Conservation (phyloP, 352 stramenopile species). For the Globisporangium perplexum region DNA sequence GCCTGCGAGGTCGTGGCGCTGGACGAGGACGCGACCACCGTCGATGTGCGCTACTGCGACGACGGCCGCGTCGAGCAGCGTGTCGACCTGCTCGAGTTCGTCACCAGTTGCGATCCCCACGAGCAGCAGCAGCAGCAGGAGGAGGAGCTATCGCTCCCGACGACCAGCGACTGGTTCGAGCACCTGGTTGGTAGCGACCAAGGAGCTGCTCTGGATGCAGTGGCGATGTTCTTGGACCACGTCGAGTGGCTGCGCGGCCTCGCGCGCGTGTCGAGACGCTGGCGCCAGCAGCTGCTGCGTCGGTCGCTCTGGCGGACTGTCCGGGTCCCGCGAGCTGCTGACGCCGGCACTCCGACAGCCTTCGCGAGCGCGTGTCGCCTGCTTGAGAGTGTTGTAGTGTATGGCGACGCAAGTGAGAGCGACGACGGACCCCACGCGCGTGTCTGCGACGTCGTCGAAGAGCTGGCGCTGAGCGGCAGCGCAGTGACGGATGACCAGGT, state of each 20-base stretch:
- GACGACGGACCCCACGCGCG: not conserved
- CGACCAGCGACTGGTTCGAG: not conserved
- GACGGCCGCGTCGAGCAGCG: conserved; percentile 19
- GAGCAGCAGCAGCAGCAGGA: not conserved
- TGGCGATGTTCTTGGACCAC: conserved; percentile 14
- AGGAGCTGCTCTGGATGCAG: not conserved
- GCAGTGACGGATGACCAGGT: conserved; percentile 21
- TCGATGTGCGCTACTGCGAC: conserved; percentile 25
- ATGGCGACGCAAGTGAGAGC: not conserved
- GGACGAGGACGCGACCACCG: not conserved
- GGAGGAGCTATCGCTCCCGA: not conserved
- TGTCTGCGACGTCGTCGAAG: conserved; percentile 9
- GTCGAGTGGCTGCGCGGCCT: conserved; percentile 14
- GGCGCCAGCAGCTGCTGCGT: conserved; percentile 7
- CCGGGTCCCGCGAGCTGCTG: not conserved
- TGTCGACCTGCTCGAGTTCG: conserved; percentile 22
- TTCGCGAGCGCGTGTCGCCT: not conserved
- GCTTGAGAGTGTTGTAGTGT: not conserved
- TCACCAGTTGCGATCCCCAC: not conserved
- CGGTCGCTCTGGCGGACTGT: conserved; percentile 10
- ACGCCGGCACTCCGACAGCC: not conserved
- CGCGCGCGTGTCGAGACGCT: conserved; percentile 8
- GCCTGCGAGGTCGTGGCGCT: conserved; percentile 20
- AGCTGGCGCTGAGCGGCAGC: conserved; percentile 14
- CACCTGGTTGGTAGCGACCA: not conserved